These are phyloP conservation scores for Micractinium sp. DNA, from an alignment of 139 green algal species.

Conservation along the genomic window DNA sequence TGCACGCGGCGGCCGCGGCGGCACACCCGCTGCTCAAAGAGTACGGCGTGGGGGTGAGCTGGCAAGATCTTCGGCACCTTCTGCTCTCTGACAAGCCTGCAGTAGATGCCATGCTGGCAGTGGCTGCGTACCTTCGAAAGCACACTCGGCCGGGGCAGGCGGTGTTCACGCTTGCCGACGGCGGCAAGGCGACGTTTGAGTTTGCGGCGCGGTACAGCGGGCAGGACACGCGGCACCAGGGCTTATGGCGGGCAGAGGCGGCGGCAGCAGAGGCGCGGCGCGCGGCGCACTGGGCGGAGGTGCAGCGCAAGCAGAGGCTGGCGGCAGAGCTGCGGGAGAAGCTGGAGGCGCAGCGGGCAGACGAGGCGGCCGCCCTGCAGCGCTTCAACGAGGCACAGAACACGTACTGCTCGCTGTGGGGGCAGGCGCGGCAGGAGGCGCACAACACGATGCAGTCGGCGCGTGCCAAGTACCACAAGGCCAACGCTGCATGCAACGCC, in stretches of 20 bases:
- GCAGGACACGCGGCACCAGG: not conserved
- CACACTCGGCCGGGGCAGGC: not conserved
- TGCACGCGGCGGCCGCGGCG: not conserved
- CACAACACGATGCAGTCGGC: not conserved
- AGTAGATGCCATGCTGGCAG: slow-evolving; percentile 41
- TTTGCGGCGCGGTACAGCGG: slow-evolving; percentile 39
- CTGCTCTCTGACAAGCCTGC: slow-evolving; percentile 50
- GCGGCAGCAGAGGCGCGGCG: slow-evolving; percentile 23
- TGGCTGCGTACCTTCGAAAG: slow-evolving; percentile 52
- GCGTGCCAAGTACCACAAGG: not conserved
- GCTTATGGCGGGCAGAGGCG: slow-evolving; percentile 33
- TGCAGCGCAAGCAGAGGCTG: slow-evolving; percentile 45
- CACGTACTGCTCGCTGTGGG: not conserved
- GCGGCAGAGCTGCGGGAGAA: not conserved
- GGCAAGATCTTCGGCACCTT: slow-evolving; percentile 54
- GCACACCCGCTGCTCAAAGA: slow-evolving; percentile 19
- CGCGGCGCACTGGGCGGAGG: slow-evolving; percentile 49
- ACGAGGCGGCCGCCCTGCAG: not conserved
- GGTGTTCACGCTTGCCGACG: slow-evolving; percentile 37
- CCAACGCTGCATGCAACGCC: not conserved
- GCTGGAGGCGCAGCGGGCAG: not conserved
- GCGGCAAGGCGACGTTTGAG: slow-evolving; percentile 34
- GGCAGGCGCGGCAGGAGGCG: not conserved
- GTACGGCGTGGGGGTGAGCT: slow-evolving; percentile 38
- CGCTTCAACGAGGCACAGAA: not conserved